These are phyloP conservation scores for Kalanchoe fedtschenkoi DNA, from an alignment of 164 flowering plant genomes.

Conservation along the genomic window DNA sequence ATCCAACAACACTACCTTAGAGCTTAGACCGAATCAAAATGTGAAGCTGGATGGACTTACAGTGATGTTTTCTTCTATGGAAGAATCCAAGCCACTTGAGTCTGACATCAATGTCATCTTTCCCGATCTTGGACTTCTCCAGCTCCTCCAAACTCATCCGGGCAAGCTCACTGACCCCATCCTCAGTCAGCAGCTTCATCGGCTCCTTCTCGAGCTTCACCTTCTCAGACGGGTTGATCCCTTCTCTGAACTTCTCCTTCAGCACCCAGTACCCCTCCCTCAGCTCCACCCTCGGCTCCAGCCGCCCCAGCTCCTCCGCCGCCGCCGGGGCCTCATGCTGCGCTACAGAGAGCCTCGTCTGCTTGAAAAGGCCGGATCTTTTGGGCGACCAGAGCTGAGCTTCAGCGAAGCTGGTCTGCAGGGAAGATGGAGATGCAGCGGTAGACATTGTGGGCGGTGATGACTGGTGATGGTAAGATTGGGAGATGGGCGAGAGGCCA, in stretches of 20 bases:
- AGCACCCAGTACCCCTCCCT: conserved; percentile 64
- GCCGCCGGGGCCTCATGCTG: too few species aligned
- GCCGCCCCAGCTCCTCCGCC: conserved; percentile 31
- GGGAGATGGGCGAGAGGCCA: too few species aligned
- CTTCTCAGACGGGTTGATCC: conserved; percentile 81
- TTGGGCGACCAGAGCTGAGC: too few species aligned
- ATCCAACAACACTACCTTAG: not conserved
- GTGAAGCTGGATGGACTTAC: conserved; percentile 26
- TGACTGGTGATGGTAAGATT: too few species aligned
- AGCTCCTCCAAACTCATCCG: conserved; percentile 52
- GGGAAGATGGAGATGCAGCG: too few species aligned
- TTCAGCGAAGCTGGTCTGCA: too few species aligned
- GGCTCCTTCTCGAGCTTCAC: conserved; percentile 81
- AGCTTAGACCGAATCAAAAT: not conserved
- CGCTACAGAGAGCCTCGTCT: not conserved
- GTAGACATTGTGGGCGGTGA: too few species aligned
- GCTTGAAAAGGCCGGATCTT: too few species aligned
- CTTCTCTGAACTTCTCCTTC: conserved; percentile 74
- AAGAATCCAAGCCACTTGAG: conserved; percentile 96
- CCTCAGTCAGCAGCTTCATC: conserved; percentile 66
- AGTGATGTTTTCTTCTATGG: conserved; percentile 87
- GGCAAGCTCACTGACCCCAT: conserved; percentile 62
- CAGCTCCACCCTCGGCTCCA: conserved; percentile 88
- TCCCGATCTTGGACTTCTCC: conserved; percentile 51
- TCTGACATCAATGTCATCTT: conserved; percentile 84